Conservation (phyloP, 306 rosid species). For the Argentina anserina region DNA sequence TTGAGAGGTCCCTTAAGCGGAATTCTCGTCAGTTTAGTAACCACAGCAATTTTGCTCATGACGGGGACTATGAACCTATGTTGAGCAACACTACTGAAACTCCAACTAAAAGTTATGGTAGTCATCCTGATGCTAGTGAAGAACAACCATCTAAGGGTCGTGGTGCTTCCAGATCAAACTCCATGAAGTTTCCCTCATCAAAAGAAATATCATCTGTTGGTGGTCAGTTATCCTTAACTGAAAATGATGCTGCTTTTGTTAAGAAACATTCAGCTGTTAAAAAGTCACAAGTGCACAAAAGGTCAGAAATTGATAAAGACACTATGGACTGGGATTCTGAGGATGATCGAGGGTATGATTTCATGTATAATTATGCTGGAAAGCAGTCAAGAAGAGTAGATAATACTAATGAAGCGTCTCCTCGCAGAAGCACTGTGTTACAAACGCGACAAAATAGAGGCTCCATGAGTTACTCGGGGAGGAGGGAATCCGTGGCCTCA, state of each 20-base stretch:
- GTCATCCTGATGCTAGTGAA: slow-evolving; percentile 16
- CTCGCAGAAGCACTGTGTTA: slow-evolving; percentile 19
- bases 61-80: slow-evolving; percentile 11
- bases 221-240: slow-evolving; percentile 13
- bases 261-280: slow-evolving; percentile 15
- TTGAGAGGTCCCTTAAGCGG: slow-evolving; percentile 21
- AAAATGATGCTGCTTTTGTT: slow-evolving; percentile 15
- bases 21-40: slow-evolving; percentile 21
- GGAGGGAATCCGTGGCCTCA: slow-evolving; percentile 26
- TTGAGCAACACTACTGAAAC: slow-evolving; percentile 14
- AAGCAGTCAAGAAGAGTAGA: slow-evolving; percentile 31
- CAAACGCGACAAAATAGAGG: slow-evolving; percentile 23
- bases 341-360: slow-evolving; percentile 24
- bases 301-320: slow-evolving; percentile 24
- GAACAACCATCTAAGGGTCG: slow-evolving; percentile 22
- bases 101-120: slow-evolving; percentile 14
- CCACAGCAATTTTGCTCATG: slow-evolving; percentile 17
- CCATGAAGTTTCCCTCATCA: slow-evolving; percentile 24
- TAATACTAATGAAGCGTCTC: slow-evolving; percentile 21
- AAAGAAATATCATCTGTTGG: slow-evolving; percentile 22
- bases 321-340: slow-evolving; percentile 22
- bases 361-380: slow-evolving; percentile 26
- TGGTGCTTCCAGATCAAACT: slow-evolving; percentile 17
- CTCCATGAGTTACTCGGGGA: slow-evolving; percentile 15
- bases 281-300: slow-evolving; percentile 23